Percentiles rank a stretch among this genome's conserved stretches.
Conservation (phyloP, 2,329 filamentous ascomycete species). For the Ampelomyces quisqualis region DNA sequence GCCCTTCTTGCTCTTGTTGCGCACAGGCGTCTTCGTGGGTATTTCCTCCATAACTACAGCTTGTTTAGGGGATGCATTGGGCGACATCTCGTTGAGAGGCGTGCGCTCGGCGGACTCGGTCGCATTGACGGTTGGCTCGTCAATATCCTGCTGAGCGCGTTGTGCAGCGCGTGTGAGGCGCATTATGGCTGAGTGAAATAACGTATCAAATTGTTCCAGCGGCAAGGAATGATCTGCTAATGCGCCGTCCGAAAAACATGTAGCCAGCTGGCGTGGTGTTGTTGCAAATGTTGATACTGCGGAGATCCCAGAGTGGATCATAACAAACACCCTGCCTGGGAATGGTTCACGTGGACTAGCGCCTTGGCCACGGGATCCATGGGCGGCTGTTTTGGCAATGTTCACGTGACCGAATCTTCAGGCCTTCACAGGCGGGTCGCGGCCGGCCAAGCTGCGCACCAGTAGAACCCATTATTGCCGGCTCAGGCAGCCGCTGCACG, state of each 20-base stretch:
- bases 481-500: constrained; percentile 1
- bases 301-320: constrained; percentile 13
- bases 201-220: not conserved
- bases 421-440: constrained; percentile 1
- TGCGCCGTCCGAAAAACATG: constrained; percentile 19
- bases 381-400: not conserved
- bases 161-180: constrained; percentile 50
- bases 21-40: constrained; percentile 29
- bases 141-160: constrained; percentile 44
- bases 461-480: constrained; percentile 2
- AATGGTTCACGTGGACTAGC: constrained; percentile 11
- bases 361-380: constrained; percentile 11
- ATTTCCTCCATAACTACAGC: constrained; percentile 18
- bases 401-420: constrained; percentile 15
- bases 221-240: constrained; percentile 6
- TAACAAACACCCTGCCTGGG: constrained; percentile 21
- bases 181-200: constrained; percentile 25
- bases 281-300: constrained; percentile 21
- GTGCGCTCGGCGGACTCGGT: constrained; percentile 35
- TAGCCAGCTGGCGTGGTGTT: constrained; percentile 13
- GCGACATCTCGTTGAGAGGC: constrained; percentile 46
- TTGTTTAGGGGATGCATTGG: constrained; percentile 31
- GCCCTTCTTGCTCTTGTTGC: constrained; percentile 35
- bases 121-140: constrained; percentile 38
- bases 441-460: no score